phyloP scores from a whole-genome alignment of 2,329 filamentous ascomycete genomes.

The Tolypocladium album region DNA sequence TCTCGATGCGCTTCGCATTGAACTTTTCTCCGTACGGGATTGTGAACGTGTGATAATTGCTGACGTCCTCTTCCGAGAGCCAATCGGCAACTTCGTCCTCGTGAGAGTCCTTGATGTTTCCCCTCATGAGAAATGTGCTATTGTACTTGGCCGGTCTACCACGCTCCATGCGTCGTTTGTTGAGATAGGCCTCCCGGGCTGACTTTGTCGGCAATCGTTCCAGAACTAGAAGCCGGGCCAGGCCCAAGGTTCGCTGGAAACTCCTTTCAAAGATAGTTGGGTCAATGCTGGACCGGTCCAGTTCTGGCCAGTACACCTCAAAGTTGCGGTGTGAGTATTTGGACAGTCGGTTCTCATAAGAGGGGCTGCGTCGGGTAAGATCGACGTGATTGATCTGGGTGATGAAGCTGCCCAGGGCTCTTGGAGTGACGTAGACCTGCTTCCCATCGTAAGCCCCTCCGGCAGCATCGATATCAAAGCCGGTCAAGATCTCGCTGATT shows the following conservation, averaged over 20 bases:
- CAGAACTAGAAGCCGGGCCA: slow-evolving; percentile 69
- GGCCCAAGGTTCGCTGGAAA: slow-evolving; percentile 63
- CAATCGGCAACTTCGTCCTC: slow-evolving; percentile 80
- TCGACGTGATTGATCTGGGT: slow-evolving; percentile 77
- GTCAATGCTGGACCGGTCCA: slow-evolving; percentile 67
- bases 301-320: slow-evolving; percentile 67
- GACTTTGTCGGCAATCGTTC: slow-evolving; percentile 62
- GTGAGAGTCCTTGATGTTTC: slow-evolving; percentile 67
- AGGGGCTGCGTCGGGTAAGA: slow-evolving; percentile 67
- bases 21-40: slow-evolving; percentile 55
- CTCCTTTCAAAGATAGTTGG: slow-evolving; percentile 81
- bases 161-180: slow-evolving; percentile 59
- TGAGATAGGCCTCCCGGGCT: slow-evolving; percentile 60
- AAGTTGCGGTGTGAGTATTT: slow-evolving; percentile 82
- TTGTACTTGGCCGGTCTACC: slow-evolving; percentile 50
- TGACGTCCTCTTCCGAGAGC: slow-evolving; percentile 66
- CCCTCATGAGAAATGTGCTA: slow-evolving; percentile 32
- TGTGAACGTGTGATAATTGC: slow-evolving; percentile 69
- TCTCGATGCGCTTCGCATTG: slow-evolving; percentile 64
- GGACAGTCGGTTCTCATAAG: slow-evolving; percentile 76
- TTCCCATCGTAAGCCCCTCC: slow-evolving; percentile 71
- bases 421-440: slow-evolving; percentile 69
- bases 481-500: slow-evolving; percentile 73
- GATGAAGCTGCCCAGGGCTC: slow-evolving; percentile 68
- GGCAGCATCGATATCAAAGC: slow-evolving; percentile 80